Percentiles rank a stretch among this genome's conserved stretches.
Evolutionary conservation across 257 asterid species (phyloP).

Genomic region (Buddleja alternifolia): DNA sequence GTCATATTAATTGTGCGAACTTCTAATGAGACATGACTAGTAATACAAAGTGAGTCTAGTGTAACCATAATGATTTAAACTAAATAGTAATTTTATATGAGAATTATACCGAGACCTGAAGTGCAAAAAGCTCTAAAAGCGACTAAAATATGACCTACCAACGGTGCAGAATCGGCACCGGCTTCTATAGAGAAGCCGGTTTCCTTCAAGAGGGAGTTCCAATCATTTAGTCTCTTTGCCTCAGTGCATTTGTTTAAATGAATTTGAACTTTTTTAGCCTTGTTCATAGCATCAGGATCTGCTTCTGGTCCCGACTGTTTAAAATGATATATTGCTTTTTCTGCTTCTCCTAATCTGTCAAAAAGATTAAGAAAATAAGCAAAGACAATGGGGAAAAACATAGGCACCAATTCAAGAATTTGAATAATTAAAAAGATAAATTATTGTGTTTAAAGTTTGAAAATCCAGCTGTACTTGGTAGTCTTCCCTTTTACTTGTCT

Average conservation of each 20-base stretch:
- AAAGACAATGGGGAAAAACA: neutral
- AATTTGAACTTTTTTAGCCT: conserved; percentile 51
- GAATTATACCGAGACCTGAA: too few species aligned
- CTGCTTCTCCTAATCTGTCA: conserved; percentile 77
- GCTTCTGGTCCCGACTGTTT: conserved; percentile 76
- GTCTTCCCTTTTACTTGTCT: too few species aligned
- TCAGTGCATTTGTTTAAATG: conserved; percentile 65
- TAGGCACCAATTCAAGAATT: too few species aligned
- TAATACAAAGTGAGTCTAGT: too few species aligned
- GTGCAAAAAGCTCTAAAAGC: too few species aligned
- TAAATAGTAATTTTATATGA: too few species aligned
- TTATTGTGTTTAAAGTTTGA: too few species aligned
- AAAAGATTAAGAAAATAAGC: neutral
- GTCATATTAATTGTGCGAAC: too few species aligned
- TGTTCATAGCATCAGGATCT: conserved; percentile 69
- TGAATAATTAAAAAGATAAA: too few species aligned
- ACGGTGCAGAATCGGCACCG: conserved; percentile 88
- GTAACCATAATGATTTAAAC: too few species aligned
- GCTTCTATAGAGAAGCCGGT: conserved; percentile 53
- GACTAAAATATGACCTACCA: conserved; percentile 41
- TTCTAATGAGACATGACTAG: too few species aligned
- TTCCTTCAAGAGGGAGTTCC: conserved; percentile 67
- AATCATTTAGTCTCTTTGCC: conserved; percentile 63
- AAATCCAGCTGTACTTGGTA: too few species aligned
- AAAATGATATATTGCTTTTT: conserved; percentile 67